Conservation (phyloP, 345 rosid genomes). For the Lepidium sativum region DNA sequence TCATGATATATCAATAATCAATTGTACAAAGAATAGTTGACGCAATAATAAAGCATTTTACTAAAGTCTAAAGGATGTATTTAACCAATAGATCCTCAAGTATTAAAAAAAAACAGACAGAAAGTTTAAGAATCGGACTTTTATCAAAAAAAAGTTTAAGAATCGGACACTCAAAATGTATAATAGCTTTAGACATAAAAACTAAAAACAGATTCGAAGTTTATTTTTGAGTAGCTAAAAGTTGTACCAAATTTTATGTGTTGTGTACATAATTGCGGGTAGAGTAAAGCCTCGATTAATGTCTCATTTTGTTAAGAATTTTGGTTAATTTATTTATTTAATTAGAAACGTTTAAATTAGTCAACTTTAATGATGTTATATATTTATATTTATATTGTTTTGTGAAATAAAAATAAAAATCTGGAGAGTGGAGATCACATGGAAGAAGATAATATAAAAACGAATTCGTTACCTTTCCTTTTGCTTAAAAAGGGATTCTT, state of each 20-base stretch:
- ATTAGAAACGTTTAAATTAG: background rate
- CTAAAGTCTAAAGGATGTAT: background rate
- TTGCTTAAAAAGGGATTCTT: constrained; percentile 9
- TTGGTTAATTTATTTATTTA: background rate
- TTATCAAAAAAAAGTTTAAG: background rate
- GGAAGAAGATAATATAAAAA: constrained; percentile 12
- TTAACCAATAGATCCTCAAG: background rate
- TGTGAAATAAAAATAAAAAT: background rate
- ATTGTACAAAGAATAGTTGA: background rate
- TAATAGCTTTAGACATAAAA: background rate
- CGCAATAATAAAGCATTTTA: background rate
- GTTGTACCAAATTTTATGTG: too few relatives aligned
- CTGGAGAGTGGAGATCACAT: constrained; percentile 23
- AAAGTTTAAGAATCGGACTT: background rate
- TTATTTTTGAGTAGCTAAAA: background rate
- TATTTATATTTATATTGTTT: background rate
- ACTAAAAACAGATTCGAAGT: background rate
- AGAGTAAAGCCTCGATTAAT: background rate
- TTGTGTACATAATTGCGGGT: background rate
- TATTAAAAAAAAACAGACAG: background rate
- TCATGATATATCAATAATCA: background rate
- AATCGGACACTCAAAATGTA: background rate
- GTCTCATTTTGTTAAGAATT: background rate
- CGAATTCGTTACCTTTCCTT: constrained; percentile 3
- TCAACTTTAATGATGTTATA: constrained; percentile 11